Percentiles rank a stretch among this genome's conserved stretches.
Evolutionary conservation across 140 eudicot species (phyloP).

Genomic region (Stevia rebaudiana): DNA sequence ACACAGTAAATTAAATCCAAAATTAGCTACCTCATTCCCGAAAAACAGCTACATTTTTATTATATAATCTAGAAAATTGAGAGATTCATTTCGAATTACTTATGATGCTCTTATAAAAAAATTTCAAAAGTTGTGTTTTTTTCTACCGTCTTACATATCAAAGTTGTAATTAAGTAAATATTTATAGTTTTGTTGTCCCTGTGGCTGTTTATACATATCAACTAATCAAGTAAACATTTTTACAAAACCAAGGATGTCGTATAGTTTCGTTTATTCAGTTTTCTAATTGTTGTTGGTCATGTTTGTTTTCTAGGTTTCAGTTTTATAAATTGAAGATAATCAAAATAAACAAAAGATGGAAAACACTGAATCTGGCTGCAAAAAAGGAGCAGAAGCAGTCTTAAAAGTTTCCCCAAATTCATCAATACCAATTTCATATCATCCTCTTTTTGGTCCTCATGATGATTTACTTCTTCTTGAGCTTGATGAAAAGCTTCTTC

Average conservation of each 20-base stretch:
- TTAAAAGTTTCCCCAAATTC: slow-evolving; percentile 55
- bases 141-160: too few species aligned
- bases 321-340: slow-evolving; percentile 3
- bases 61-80: background rate
- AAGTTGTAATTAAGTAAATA: too few species aligned
- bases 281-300: background rate
- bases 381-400: slow-evolving; percentile 64
- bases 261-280: background rate
- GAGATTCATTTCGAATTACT: background rate
- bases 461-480: slow-evolving; percentile 76
- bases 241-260: background rate
- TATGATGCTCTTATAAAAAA: background rate
- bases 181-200: too few species aligned
- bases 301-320: background rate
- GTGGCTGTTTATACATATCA: too few species aligned
- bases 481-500: slow-evolving; percentile 86
- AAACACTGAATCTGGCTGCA: slow-evolving; percentile 14
- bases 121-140: background rate
- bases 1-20: background rate
- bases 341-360: slow-evolving; percentile 27
- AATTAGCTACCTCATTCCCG: background rate
- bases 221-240: too few species aligned
- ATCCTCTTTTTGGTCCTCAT: slow-evolving; percentile 75
- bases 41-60: background rate
- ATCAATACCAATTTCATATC: slow-evolving; percentile 61